These are phyloP conservation scores for Podila minutissima DNA, from an alignment of 192 early-diverging fungal genomes.

Conservation along the genomic window DNA sequence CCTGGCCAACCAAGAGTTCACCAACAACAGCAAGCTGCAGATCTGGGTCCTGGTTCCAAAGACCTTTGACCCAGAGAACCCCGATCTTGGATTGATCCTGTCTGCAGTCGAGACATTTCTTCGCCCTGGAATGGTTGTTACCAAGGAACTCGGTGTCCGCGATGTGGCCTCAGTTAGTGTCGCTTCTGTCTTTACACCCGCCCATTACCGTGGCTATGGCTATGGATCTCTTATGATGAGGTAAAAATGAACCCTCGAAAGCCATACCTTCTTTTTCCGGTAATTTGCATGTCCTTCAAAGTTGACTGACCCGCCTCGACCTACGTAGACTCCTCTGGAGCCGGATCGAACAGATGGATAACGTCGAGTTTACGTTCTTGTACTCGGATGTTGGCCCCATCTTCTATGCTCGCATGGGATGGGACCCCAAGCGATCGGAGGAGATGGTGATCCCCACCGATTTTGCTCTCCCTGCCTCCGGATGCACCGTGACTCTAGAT, in stretches of 20 bases:
- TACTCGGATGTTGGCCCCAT: slow-evolving; percentile 36
- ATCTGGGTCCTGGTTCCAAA: slow-evolving; percentile 39
- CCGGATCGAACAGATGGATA: slow-evolving; percentile 20
- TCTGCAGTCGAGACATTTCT: slow-evolving; percentile 28
- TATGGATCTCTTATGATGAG: slow-evolving; percentile 38
- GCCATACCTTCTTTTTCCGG: too few relatives aligned
- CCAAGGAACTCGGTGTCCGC: slow-evolving; percentile 21
- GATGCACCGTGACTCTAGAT: neutral
- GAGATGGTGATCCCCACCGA: slow-evolving; percentile 24
- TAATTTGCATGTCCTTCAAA: too few relatives aligned
- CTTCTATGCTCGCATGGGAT: slow-evolving; percentile 34
- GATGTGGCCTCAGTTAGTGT: slow-evolving; percentile 27
- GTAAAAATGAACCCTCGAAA: slow-evolving; percentile 1
- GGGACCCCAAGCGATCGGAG: slow-evolving; percentile 18
- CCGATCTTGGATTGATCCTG: slow-evolving; percentile 19
- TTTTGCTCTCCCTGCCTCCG: slow-evolving; percentile 1
- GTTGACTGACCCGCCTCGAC: neutral
- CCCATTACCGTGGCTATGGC: slow-evolving; percentile 14
- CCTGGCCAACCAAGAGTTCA: slow-evolving; percentile 16
- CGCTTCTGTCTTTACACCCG: slow-evolving; percentile 38
- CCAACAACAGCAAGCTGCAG: slow-evolving; percentile 20
- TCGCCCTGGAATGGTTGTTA: slow-evolving; percentile 22
- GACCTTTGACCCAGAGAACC: slow-evolving; percentile 20
- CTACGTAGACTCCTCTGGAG: slow-evolving; percentile 33
- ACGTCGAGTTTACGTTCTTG: slow-evolving; percentile 21